Conservation (phyloP, 768 basidiomycete genomes). For the Macrolepiota fuliginosa region DNA sequence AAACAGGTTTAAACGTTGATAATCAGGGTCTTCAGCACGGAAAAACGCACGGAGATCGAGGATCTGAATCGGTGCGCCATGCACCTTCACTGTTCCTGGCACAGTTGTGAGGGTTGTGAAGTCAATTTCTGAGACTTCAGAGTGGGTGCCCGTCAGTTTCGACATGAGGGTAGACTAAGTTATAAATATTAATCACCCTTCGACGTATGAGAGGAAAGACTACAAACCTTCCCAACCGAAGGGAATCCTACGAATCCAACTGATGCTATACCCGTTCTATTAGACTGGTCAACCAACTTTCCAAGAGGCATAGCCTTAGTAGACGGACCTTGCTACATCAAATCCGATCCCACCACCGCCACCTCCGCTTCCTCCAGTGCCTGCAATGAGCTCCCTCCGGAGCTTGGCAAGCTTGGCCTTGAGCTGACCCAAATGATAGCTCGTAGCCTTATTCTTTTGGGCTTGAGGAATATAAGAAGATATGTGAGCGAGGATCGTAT, state of each 20-base stretch:
- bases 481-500: slow-evolving; percentile 1
- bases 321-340: slow-evolving; percentile 76
- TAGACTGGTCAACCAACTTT: slow-evolving; percentile 1
- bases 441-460: slow-evolving; percentile 95
- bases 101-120: slow-evolving; percentile 97
- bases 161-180: slow-evolving; percentile 88
- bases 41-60: slow-evolving; percentile 75
- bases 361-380: slow-evolving; percentile 73
- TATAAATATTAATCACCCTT: neutral
- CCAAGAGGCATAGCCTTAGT: slow-evolving; percentile 5
- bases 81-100: slow-evolving; percentile 91
- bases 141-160: slow-evolving; percentile 94
- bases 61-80: slow-evolving; percentile 96
- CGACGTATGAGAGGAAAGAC: neutral
- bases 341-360: slow-evolving; percentile 91
- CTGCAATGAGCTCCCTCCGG: slow-evolving; percentile 86
- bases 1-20: slow-evolving; percentile 7
- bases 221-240: slow-evolving; percentile 87
- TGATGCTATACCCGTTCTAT: slow-evolving; percentile 91
- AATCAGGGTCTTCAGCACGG: neutral
- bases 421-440: slow-evolving; percentile 94
- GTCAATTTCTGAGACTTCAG: slow-evolving; percentile 93
- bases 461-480: slow-evolving; percentile 44
- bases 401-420: slow-evolving; percentile 99
- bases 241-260: slow-evolving; percentile 93